Evolutionary conservation across 2,329 filamentous ascomycete genomes (phyloP), one percentile per base, ranked within the genome.

Genomic region (Epichloe glyceriae): DNA sequence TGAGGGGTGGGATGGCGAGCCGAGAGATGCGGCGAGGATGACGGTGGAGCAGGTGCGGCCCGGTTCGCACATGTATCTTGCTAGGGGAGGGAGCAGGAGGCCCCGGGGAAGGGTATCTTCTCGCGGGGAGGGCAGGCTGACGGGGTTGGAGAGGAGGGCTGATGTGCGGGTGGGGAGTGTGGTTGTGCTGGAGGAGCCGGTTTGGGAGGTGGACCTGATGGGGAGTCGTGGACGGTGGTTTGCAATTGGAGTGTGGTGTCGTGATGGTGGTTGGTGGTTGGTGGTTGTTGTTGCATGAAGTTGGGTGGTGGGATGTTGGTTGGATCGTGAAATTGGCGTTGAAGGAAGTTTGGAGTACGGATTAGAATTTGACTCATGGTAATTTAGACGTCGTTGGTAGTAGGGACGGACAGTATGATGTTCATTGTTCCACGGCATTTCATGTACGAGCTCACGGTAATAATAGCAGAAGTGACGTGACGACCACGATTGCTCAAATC

Each of bases 111-210:
- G 55, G 55, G 46, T 63, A 67, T 10, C 57, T 71, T 7, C 57
- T 71, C 5, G 69, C 67, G 5, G 69, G 0, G 65, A 67, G 51
- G 68, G 67, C 2, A 63, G 56, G 47, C 42, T 69, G 57, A 67
- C 66, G 3, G 68, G 67, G 0, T 53, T 70, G 45, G 66, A 61
- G 5, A 58, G 56, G 38, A 59, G 59, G 39, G 64, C 58, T 3
- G 54, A 49, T 4, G 56, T 69, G 11, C 42, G 41, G 5, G 49
- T 58, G 7, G 68, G 67, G 1, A 62, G 61, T 46, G 56, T 62
- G 43, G 58, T 71, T 11, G 46, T 61, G 14, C 51, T 70, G n/a
- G 62, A 62, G 37, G 61, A 62, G 53, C 67, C 67, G 15, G 60
- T 62, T 12, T 71, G 69, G 69, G 65, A 70, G 37, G 58, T 70